Evolutionary conservation across 441 rosid species (phyloP), one percentile per base, ranked within the genome.

Genomic region (Adansonia gregorii): DNA sequence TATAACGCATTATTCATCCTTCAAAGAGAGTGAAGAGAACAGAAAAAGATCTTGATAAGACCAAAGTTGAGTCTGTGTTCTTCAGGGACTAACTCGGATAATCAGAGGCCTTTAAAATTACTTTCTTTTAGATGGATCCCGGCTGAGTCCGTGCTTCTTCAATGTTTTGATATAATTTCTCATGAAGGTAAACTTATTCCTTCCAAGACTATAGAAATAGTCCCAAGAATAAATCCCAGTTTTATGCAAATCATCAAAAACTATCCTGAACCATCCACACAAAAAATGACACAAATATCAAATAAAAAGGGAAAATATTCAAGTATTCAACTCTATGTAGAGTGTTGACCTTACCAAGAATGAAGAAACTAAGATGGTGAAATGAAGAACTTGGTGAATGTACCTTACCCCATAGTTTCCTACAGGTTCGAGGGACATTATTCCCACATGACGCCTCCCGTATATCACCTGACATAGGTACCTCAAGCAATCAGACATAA

Each of bases 401-500:
- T 91, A 97, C 98, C 98, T 91, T 80, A 94, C 95, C 82, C 98
- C 98, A 12, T 94, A 94, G 91, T 93, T 94, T 76, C 97, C 98
- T 2, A 97, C 89, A 43, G 97, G 98, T 82, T 93, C 95, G 0
- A 93, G 95, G 82, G 92, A 92, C 96, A 94, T 94, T 83, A 94
- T 93, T 56, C 99, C 97, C 48, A 97, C 99, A 85, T 91, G 89
- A 20, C 91, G 89, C 73, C 99, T 81, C 60, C 98, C 98, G 76
- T 85, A 88, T 83, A 94, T 97, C 78, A 97, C 96, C 98, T 96
- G 85, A 74, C 72, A 35, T 45, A 81, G 49, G 73, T 81, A 79
- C 43, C 55, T 43, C 11, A 67, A 77, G 48, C n/a, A 24, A 45
- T 83, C 9, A 76, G 58, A 74, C 41, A 11, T 24, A 24, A 24